Evolutionary conservation across 306 rosid species (phyloP), one percentile per base, ranked within the genome.

Genomic region (Neltuma alba): DNA sequence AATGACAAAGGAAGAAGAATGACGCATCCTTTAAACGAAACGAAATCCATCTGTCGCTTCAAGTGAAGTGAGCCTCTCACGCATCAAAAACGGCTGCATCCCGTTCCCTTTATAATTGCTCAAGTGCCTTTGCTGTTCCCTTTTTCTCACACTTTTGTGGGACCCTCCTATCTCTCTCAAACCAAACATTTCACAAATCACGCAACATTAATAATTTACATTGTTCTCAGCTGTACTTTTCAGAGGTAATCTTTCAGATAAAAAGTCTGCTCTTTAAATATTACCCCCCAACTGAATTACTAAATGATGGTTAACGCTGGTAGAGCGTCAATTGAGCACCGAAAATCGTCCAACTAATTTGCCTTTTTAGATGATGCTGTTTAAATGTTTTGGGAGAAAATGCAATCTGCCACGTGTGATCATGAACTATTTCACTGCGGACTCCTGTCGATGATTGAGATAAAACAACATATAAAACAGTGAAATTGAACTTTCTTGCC

Each of bases 51-150:
- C 50, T 38, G 73, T 12, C 54, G n/a, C 11, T 68, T 68, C 54
- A 40, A 40, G 55, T 67, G 52, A 21, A 68, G 57, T 7, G 38
- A 6, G 36, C 75, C 44, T 28, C 58, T 28, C 38, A 27, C 23
- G 65, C 33, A 10, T 55, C 84, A 27, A 73, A 72, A 73, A 78
- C 50, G 41, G 67, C 37, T 78, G 80, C 76, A 25, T 15, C 70
- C 50, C 44, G 11, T 42, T 57, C 33, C 16, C 33, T 23, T 27
- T 57, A n/a, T 37, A 21, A 66, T 66, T 38, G 72, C 31, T 66
- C 25, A 0, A 37, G 20, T n/a, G 72, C 72, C 40, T 8, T 36
- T 36, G 28, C 28, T 20, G 47, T 20, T 40, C 47, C 71, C 61
- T 55, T 18, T 75, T 6, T 70, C 20, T 20, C 60, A 47, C 76